Evolutionary conservation across 2,329 filamentous ascomycete species (phyloP), one percentile per base, ranked within the genome.

Genomic region (Blumeria graminis): DNA sequence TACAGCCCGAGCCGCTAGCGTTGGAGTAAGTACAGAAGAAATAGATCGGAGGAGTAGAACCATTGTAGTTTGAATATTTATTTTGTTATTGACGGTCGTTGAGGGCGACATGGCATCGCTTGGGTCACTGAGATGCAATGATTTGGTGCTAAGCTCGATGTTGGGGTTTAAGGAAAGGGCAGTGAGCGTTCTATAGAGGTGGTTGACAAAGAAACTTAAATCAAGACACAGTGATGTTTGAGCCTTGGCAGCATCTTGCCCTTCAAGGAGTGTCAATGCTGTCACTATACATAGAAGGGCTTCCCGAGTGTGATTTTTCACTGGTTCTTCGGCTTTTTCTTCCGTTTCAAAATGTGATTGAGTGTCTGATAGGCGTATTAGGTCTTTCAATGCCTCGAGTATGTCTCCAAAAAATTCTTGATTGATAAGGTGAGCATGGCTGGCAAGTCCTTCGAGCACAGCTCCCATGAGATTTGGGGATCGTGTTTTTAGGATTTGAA

Each of bases 391-490:
- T 0, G 88, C 90, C 69, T 96, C 92, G 10, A 98, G 77, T 34
- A 98, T 75, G 66, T 98, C 92, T 33, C 90, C 92, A 64, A 98
- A 98, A 73, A 98, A 96, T 67, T 98, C 87, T 66, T 98, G 88
- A 71, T 98, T 98, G 74, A 98, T 98, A 58, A 98, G 76, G 67
- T 95, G 92, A 3, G 89, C 82, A 66, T 94, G 98, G 66, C 88
- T 88, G 55, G 90, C 89, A 22, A 98, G 72, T 33, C 92, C 92
- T 71, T 96, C 92, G 5, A 98, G 76, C 0, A 95, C 89, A 13
- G 90, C 89, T n/a, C 92, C 92, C 86, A 95, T 96, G 16, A 98
- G 77, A 61, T 84, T 80, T 13, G 86, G 82, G 28, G 80, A 76
- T 32, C 88, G 80, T 56, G 81, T 75, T 71, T 96, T 96, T 46